Evolutionary conservation across 1,284 basidiomycete species (phyloP), one percentile per base, ranked within the genome.

Genomic region (Vanrija pseudolonga): DNA sequence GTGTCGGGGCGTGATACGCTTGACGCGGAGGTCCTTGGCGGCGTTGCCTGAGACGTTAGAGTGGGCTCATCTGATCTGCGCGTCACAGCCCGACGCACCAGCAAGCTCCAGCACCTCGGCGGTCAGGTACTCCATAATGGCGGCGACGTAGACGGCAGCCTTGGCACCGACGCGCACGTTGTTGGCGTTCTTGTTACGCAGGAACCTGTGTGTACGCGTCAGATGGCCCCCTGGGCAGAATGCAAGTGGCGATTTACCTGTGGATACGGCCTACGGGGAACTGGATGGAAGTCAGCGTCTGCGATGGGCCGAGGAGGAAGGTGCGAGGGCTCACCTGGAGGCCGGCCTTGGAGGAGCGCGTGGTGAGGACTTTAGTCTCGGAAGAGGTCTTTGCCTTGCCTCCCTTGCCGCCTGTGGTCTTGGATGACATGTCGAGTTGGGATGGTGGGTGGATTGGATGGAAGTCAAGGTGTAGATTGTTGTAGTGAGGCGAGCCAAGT

Each of bases 1-100:
- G 61, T 78, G 76, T 90, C 94, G 88, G 19, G 94, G 94, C 0
- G 91, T 96, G 75, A 98, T 96, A 74, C 95, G 90, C 79, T 97
- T 97, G 43, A 96, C 91, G 51, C 88, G 85, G 38, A 97, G 82
- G 79, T 98, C 94, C 73, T 96, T 96, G 11, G 93, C 94, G 22
- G 94, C 94, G 76, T 98, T 98, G 41, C 94, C 94, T 91, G 55
- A 3, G 19, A 22, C 4, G 37, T 22, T 45, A 55, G 17, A 60
- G 51, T 22, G 3, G 15, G 14, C 9, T 15, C 18, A 18, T 18
- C 14, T 1, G 18, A 12, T 11, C 17, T 12, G 17, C n/a, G n/a
- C n/a, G n/a, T 15, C 1, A 19, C 12, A 11, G n/a, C 14, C 23
- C 6, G 4, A 64, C 74, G 47, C 53, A 76, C 77, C 77, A 17